These are phyloP conservation scores for Tylopilus vinaceipallidus DNA, from an alignment of 768 basidiomycete genomes.

Conservation along the genomic window DNA sequence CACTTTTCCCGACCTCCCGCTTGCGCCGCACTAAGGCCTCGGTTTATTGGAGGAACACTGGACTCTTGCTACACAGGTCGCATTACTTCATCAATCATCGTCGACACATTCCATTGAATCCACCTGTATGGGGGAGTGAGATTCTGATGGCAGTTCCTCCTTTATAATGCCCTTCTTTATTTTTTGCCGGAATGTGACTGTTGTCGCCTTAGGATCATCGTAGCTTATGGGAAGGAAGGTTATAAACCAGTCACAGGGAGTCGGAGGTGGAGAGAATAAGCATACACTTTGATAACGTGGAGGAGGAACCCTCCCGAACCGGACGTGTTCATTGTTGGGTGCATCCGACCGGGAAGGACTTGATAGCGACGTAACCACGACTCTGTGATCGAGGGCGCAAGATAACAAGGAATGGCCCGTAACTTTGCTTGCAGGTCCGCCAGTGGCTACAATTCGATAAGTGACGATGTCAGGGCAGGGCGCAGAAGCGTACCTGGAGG, in stretches of 20 bases:
- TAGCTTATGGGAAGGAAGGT: slow-evolving; percentile 40
- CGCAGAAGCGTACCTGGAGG: slow-evolving; percentile 51
- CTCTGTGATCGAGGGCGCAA: slow-evolving; percentile 82
- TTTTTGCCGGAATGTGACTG: slow-evolving; percentile 45
- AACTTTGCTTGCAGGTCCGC: slow-evolving; percentile 72
- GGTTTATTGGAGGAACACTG: neutral
- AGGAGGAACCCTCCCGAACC: slow-evolving; percentile 89
- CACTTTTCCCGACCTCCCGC: slow-evolving; percentile 53
- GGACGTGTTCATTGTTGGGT: slow-evolving; percentile 90
- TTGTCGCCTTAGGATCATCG: slow-evolving; percentile 62
- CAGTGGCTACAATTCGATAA: slow-evolving; percentile 51
- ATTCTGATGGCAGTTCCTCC: slow-evolving; percentile 1
- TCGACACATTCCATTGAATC: slow-evolving; percentile 11
- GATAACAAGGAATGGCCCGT: slow-evolving; percentile 60
- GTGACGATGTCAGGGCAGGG: slow-evolving; percentile 1
- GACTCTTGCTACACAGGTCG: neutral
- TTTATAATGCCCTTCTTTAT: slow-evolving; percentile 25
- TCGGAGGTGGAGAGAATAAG: neutral
- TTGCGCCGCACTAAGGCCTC: slow-evolving; percentile 7
- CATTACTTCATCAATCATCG: neutral
- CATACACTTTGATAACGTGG: slow-evolving; percentile 83
- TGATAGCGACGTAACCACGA: slow-evolving; percentile 89
- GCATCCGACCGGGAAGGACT: slow-evolving; percentile 93
- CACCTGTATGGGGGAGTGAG: slow-evolving; percentile 14
- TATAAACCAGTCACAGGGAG: neutral